Conservation (phyloP, 352 stramenopile species). For the Phytophthora foliorum region DNA sequence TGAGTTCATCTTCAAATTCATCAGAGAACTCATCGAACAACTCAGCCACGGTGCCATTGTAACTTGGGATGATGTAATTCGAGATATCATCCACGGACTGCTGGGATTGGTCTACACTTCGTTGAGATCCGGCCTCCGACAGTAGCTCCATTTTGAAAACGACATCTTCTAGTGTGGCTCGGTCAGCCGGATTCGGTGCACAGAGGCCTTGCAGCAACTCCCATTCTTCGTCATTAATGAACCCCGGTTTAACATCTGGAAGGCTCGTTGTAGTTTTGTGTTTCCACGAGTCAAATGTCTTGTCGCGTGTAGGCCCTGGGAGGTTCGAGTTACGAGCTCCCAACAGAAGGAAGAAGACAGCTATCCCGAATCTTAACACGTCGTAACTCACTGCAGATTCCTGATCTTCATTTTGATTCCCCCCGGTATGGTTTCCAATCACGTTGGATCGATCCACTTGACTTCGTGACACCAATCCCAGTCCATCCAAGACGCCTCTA, state of each 20-base stretch:
- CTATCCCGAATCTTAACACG: slow-evolving; percentile 33
- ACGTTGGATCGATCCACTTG: slow-evolving; percentile 26
- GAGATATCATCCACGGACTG: slow-evolving; percentile 15
- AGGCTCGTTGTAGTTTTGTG: slow-evolving; percentile 29
- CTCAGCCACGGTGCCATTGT: slow-evolving; percentile 2
- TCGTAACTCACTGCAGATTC: slow-evolving; percentile 25
- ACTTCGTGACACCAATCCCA: slow-evolving; percentile 29
- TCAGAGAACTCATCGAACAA: slow-evolving; percentile 13
- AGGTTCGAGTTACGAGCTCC: slow-evolving; percentile 34
- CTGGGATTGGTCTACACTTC: not conserved
- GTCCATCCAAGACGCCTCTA: slow-evolving; percentile 31
- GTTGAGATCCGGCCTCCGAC: not conserved
- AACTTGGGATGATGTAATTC: slow-evolving; percentile 16
- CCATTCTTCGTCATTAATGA: slow-evolving; percentile 35
- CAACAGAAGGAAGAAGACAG: slow-evolving; percentile 33
- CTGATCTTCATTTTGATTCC: slow-evolving; percentile 10
- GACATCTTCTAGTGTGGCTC: slow-evolving; percentile 25
- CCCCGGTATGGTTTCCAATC: slow-evolving; percentile 3
- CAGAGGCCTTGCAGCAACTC: slow-evolving; percentile 29
- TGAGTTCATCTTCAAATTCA: slow-evolving; percentile 11
- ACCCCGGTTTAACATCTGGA: slow-evolving; percentile 21
- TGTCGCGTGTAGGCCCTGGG: slow-evolving; percentile 20
- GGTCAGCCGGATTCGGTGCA: slow-evolving; percentile 18
- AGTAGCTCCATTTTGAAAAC: slow-evolving; percentile 35
- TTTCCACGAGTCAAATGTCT: slow-evolving; percentile 36